Evolutionary conservation across 176 grass and related monocot genomes (phyloP).

Genomic region (Carex pumila): DNA sequence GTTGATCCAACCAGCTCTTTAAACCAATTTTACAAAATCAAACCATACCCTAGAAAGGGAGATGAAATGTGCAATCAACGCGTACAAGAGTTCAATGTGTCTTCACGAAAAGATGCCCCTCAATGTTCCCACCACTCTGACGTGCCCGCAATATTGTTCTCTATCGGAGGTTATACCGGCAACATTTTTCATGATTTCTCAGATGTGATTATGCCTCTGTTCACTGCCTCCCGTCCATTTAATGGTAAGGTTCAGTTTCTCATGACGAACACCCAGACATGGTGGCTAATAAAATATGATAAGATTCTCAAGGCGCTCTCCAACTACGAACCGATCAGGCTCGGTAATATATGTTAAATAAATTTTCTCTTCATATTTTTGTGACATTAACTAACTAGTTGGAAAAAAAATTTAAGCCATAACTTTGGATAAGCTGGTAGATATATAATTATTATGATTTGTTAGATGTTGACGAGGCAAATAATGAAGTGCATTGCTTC

Average conservation of each 20-base stretch:
- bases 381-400: slow-evolving; percentile 1
- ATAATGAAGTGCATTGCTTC: slow-evolving; percentile 64
- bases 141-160: slow-evolving; percentile 52
- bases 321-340: slow-evolving; percentile 32
- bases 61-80: slow-evolving; percentile 42
- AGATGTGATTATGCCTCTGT: slow-evolving; percentile 78
- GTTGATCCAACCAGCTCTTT: slow-evolving; percentile 7
- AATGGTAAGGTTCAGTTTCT: slow-evolving; percentile 60
- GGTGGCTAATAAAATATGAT: slow-evolving; percentile 92
- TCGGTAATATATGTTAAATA: slow-evolving; percentile 15
- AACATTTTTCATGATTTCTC: slow-evolving; percentile 99
- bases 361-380: slow-evolving; percentile 1
- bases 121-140: slow-evolving; percentile 32
- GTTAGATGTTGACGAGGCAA: slow-evolving; percentile 14
- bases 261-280: slow-evolving; percentile 35
- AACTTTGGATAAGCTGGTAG: neutral
- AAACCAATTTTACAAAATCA: slow-evolving; percentile 27
- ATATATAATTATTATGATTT: neutral
- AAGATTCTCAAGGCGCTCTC: slow-evolving; percentile 48
- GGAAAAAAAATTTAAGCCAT: neutral
- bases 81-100: slow-evolving; percentile 41
- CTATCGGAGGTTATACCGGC: slow-evolving; percentile 79
- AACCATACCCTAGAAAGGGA: slow-evolving; percentile 82
- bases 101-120: neutral
- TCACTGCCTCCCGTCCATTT: slow-evolving; percentile 40